These are phyloP conservation scores for Zoysia japonica DNA, from an alignment of 176 grass and related monocot genomes.

Conservation along the genomic window DNA sequence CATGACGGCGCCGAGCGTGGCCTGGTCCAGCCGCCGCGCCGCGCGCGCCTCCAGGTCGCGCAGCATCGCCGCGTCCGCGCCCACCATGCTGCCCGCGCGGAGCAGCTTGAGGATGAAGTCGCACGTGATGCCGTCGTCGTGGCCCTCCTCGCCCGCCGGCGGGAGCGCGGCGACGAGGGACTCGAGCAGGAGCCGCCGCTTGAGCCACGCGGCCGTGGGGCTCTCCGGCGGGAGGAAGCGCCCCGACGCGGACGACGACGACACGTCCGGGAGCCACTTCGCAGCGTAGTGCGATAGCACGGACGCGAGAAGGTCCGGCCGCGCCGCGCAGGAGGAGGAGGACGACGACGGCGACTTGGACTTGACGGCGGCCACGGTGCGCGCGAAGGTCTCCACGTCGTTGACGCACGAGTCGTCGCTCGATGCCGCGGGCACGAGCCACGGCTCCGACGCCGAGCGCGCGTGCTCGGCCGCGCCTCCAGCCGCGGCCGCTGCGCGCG, in stretches of 20 bases:
- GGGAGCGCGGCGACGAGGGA: constrained; percentile 85
- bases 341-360: constrained; percentile 39
- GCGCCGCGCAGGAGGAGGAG: constrained; percentile 22
- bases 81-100: constrained; percentile 78
- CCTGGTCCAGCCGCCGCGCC: constrained; percentile 74
- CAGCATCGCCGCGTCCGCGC: constrained; percentile 61
- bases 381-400: constrained; percentile 79
- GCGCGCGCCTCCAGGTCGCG: constrained; percentile 78
- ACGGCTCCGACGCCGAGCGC: constrained; percentile 45
- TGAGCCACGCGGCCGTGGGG: constrained; percentile 84
- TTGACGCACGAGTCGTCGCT: constrained; percentile 62
- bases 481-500: constrained; percentile 8
- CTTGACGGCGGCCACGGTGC: constrained; percentile 70
- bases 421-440: constrained; percentile 18
- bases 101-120: constrained; percentile 86
- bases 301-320: constrained; percentile 68
- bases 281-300: constrained; percentile 86
- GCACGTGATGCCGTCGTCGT: constrained; percentile 61
- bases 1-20: constrained; percentile 76
- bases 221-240: constrained; percentile 70
- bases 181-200: constrained; percentile 79
- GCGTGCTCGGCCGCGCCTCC: constrained; percentile 1
- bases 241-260: constrained; percentile 43
- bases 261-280: constrained; percentile 87
- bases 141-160: not conserved